phyloP scores from a whole-genome alignment of 257 asterid species.

The Solanum piurae region DNA sequence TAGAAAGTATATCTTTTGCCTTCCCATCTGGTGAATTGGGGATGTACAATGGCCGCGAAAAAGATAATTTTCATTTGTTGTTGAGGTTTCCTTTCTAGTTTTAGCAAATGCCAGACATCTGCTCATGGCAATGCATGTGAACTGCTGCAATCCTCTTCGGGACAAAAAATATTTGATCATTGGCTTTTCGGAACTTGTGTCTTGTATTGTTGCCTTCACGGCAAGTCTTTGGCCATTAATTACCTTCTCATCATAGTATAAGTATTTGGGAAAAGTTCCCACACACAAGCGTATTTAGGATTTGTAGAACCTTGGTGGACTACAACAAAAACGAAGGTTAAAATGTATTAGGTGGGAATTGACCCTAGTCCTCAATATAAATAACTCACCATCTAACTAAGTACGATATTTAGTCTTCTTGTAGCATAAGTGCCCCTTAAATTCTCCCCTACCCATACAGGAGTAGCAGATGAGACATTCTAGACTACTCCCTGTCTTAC shows the following conservation, averaged over 20 bases:
- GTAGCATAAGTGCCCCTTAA: not conserved
- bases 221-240: not conserved
- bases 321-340: not conserved
- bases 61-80: not conserved
- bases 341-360: not conserved
- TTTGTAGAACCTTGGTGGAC: not conserved
- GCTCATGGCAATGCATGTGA: not conserved
- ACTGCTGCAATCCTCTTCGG: not conserved
- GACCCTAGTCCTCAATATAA: not conserved
- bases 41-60: not conserved
- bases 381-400: not conserved
- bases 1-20: not conserved
- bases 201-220: not conserved
- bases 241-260: not conserved
- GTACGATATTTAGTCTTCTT: not conserved
- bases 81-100: not conserved
- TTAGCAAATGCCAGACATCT: not conserved
- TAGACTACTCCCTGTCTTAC: not conserved
- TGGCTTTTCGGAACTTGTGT: not conserved
- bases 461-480: not conserved
- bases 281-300: not conserved
- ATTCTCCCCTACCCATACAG: not conserved
- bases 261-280: not conserved
- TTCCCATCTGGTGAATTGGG: not conserved
- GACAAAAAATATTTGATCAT: not conserved